Conservation (phyloP, 2,329 filamentous ascomycete species). For the Fusarium keratoplasticum region DNA sequence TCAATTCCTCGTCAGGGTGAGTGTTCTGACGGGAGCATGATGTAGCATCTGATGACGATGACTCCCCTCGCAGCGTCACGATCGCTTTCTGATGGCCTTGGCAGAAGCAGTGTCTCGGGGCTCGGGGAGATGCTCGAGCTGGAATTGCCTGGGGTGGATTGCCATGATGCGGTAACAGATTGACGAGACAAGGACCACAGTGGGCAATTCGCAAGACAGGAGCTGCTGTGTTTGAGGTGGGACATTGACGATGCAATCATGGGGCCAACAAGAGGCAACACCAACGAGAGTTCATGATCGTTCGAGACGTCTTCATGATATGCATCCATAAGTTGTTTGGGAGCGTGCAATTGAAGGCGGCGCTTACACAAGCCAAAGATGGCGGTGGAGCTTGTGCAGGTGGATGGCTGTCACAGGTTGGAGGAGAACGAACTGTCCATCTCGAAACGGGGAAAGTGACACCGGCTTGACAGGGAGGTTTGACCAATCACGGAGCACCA, state of each 20-base stretch:
- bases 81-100: conserved; percentile 39
- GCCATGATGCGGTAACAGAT: not conserved
- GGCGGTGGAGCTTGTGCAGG: conserved; percentile 28
- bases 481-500: conserved; percentile 18
- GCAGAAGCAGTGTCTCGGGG: conserved; percentile 39
- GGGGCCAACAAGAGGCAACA: not conserved
- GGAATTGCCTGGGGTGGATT: conserved; percentile 29
- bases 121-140: conserved; percentile 27
- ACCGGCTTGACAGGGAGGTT: conserved; percentile 8
- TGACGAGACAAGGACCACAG: conserved; percentile 6
- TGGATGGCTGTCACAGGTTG: conserved; percentile 17
- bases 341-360: conserved; percentile 1
- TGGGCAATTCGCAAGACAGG: not conserved
- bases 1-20: conserved; percentile 16
- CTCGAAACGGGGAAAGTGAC: conserved; percentile 31
- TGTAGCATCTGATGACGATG: conserved; percentile 2
- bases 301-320: conserved; percentile 23
- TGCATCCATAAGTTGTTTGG: not conserved
- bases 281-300: conserved; percentile 27
- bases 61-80: conserved; percentile 28
- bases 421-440: conserved; percentile 22
- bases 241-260: not conserved
- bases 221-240: not conserved
- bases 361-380: conserved; percentile 30
- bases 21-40: conserved; percentile 27